Evolutionary conservation across 371 early-diverging fungal genomes (phyloP).

Genomic region (Mortierella sp.): DNA sequence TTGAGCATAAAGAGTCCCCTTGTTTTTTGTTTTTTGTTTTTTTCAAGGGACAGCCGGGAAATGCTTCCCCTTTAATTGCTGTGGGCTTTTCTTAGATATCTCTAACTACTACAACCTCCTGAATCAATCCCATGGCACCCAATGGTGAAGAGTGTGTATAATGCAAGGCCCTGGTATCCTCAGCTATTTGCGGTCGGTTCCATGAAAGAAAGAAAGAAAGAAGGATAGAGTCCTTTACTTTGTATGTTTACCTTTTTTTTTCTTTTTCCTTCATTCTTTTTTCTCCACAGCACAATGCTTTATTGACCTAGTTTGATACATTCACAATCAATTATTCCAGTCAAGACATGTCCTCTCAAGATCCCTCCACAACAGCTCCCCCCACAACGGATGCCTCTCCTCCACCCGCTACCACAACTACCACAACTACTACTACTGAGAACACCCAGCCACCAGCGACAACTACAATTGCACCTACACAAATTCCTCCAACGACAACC

Average conservation of each 20-base stretch:
- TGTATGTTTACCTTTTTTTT: neutral
- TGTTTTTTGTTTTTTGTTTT: neutral
- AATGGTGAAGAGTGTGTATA: neutral
- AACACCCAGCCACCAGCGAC: neutral
- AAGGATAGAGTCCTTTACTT: too few species aligned
- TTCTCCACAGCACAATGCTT: neutral
- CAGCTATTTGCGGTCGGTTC: neutral
- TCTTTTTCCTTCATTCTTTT: neutral
- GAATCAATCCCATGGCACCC: neutral
- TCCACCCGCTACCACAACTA: too few species aligned
- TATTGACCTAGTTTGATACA: too few species aligned
- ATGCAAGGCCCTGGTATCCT: neutral
- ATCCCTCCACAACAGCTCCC: too few species aligned
- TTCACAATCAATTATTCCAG: too few species aligned
- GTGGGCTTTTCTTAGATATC: neutral
- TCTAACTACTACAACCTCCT: neutral
- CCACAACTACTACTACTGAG: neutral
- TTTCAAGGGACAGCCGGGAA: neutral
- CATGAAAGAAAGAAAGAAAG: too few species aligned
- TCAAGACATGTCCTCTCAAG: too few species aligned
- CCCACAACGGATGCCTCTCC: too few species aligned
- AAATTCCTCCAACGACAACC: too few species aligned
- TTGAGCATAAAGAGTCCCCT: neutral
- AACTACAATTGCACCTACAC: neutral
- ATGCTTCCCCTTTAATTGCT: neutral